These are phyloP conservation scores for Puccinellia tenuiflora DNA, from an alignment of 176 grass and related monocot genomes.

Conservation along the genomic window DNA sequence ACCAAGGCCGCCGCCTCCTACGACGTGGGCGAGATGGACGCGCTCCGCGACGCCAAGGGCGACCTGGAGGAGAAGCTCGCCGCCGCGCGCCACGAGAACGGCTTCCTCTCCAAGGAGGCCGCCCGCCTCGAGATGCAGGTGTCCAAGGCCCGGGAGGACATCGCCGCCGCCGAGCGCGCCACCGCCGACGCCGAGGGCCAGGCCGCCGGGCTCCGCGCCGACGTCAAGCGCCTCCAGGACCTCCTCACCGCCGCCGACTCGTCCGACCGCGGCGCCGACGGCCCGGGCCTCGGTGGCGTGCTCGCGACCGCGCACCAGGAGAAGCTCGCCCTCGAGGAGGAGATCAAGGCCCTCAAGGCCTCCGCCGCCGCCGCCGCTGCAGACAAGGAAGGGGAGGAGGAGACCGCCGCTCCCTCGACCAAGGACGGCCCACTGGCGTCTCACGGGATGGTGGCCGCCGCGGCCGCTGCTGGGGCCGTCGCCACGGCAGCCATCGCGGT, in stretches of 20 bases:
- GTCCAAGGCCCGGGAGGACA: constrained; percentile 19
- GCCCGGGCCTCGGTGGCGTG: constrained; percentile 3
- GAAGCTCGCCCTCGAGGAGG: constrained; percentile 30
- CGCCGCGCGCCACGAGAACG: constrained; percentile 27
- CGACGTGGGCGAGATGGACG: constrained; percentile 38
- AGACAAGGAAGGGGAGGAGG: neutral
- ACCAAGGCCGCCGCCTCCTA: neutral
- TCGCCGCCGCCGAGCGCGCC: constrained; percentile 13
- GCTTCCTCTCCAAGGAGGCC: constrained; percentile 34
- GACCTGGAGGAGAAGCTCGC: constrained; percentile 51
- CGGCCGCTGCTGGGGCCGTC: constrained; percentile 33
- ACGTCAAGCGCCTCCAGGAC: constrained; percentile 35
- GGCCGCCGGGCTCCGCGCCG: constrained; percentile 25
- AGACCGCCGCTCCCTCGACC: neutral
- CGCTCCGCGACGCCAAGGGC: constrained; percentile 33
- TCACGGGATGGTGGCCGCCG: constrained; percentile 20
- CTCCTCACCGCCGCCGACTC: constrained; percentile 23
- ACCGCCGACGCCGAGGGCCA: constrained; percentile 10
- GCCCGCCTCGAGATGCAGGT: constrained; percentile 38
- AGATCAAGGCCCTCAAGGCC: constrained; percentile 37
- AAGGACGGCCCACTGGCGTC: neutral
- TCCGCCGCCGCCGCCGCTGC: neutral
- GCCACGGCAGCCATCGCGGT: constrained; percentile 9
- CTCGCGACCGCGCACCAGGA: constrained; percentile 33
- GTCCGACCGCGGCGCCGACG: constrained; percentile 16